Conservation (phyloP, 2,329 filamentous ascomycete genomes). For the Fusarium nodosum region DNA sequence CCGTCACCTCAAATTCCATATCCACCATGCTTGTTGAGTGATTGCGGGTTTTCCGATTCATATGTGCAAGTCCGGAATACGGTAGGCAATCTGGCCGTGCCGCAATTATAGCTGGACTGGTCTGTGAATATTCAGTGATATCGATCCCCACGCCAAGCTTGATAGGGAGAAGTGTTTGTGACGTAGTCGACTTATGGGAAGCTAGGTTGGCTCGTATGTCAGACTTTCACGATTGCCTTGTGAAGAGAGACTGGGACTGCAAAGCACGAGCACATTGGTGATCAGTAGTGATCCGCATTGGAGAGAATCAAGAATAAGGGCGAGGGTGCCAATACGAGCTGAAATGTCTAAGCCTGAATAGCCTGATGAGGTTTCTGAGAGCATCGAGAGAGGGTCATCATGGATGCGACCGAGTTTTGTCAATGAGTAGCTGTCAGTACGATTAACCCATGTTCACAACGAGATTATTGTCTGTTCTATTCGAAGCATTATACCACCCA, state of each 20-base stretch:
- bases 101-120: background rate
- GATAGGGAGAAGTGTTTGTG: background rate
- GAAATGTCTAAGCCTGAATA: too few relatives aligned
- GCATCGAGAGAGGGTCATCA: background rate
- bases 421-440: background rate
- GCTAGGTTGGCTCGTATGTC: background rate
- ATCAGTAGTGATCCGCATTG: too few relatives aligned
- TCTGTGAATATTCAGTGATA: background rate
- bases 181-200: background rate
- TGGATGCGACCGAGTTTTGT: background rate
- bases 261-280: background rate
- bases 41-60: constrained; percentile 13
- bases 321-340: too few relatives aligned
- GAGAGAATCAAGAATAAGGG: background rate
- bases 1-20: constrained; percentile 3
- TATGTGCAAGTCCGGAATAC: background rate
- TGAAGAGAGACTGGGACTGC: background rate
- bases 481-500: too few relatives aligned
- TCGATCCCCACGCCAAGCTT: background rate
- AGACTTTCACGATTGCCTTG: background rate
- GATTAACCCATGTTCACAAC: too few relatives aligned
- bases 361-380: background rate
- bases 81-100: background rate
- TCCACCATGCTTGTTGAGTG: constrained; percentile 10
- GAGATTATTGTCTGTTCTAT: background rate